Evolutionary conservation across 805 yeast genomes (phyloP), one percentile per base, ranked within the genome.

Genomic region (Wickerhamomyces silvicola): DNA sequence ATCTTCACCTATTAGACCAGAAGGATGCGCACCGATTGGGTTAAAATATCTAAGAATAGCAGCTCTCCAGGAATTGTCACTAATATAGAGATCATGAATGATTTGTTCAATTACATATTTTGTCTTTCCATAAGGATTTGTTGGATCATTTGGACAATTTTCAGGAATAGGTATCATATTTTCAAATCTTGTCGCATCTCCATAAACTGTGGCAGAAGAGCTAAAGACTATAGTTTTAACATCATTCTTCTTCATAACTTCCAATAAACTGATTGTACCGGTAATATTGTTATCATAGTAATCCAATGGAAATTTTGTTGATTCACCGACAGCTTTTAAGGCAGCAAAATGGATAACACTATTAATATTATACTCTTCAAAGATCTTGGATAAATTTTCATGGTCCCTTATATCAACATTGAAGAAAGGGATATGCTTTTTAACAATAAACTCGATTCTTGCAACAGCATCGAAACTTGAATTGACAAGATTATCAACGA

Each of bases 21-120:
- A 74, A 4, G 88, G 83, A 52, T 83, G 94, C 12, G 92, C 90
- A 23, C 94, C 94, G 43, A 81, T 80, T 22, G 94, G 92, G 50
- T 83, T 82, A 63, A 81, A 83, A 58, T 82, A 84, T 36, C 92
- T 69, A 48, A 84, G 61, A 30, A 81, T 66, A 5, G 87, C 90
- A 24, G 66, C 56, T 25, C 61, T 60, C 76, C 76, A 72, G 3
- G 26, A 17, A 7, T 41, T 36, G 18, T 69, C 68, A 27, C 75
- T 65, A 5, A 56, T 45, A 44, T 72, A 61, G 17, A 74, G 56
- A 50, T 78, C 87, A 21, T 67, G 58, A 38, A 77, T 57, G 33
- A 80, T 69, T 33, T 69, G 64, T 57, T 83, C 94, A 38, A 78
- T 77, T 41, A 74, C 59, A 32, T 64, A 58, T 60, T 83, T 83